A percentile compares a stretch with the other conserved stretches of the same genome.
These are phyloP conservation scores for Conticribra weissflogii DNA, from an alignment of 108 stramenopile genomes.

Conservation along the genomic window DNA sequence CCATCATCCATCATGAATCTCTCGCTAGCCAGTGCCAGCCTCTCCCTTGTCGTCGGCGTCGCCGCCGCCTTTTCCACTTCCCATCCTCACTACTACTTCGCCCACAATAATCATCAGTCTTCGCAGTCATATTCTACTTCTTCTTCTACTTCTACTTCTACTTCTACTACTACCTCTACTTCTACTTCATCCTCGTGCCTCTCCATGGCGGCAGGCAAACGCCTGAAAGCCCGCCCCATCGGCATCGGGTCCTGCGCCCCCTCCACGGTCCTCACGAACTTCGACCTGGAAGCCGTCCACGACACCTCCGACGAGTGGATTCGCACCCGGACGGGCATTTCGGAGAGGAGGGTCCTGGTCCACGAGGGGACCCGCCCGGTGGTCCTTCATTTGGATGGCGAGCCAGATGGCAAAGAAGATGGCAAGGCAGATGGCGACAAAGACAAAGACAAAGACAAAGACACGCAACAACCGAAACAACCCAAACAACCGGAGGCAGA, in stretches of 20 bases:
- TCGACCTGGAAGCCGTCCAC: constrained; percentile 87
- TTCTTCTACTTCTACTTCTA: neutral
- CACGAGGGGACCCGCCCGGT: constrained; percentile 30
- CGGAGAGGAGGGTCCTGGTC: constrained; percentile 73
- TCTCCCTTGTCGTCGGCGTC: no score
- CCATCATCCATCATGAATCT: constrained; percentile 4
- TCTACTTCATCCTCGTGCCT: neutral
- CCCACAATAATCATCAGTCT: no score
- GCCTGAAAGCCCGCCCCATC: constrained; percentile 65
- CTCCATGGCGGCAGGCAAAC: constrained; percentile 7
- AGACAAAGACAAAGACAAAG: no score
- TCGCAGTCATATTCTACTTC: no score
- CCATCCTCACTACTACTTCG: constrained; percentile 2
- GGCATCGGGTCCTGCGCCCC: constrained; percentile 87
- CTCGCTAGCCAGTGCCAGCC: neutral
- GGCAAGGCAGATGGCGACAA: neutral
- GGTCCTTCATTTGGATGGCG: neutral
- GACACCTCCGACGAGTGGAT: constrained; percentile 99
- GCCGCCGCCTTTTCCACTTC: no score
- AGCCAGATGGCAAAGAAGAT: neutral
- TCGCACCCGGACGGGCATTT: constrained; percentile 90
- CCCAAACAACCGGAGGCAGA: no score
- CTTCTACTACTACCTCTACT: neutral
- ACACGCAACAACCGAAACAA: no score
- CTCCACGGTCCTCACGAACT: constrained; percentile 78